Evolutionary conservation across 2,329 filamentous ascomycete species (phyloP).

Genomic region (Colletotrichum shisoi): DNA sequence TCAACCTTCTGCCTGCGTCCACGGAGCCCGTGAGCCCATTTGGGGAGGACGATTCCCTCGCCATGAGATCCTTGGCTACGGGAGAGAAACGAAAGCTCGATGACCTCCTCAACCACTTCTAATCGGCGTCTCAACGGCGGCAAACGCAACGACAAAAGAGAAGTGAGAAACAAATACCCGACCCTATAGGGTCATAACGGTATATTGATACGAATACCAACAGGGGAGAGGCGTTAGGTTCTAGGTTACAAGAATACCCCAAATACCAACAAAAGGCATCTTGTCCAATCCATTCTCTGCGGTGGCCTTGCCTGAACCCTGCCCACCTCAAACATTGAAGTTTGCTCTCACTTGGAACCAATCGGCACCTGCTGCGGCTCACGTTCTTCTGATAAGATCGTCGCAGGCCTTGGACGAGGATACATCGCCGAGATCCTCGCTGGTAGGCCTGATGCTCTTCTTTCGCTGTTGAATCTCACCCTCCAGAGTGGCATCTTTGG

Average conservation of each 20-base stretch:
- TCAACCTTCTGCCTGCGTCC: slow-evolving; percentile 51
- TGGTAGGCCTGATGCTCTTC: slow-evolving; percentile 46
- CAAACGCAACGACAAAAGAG: neutral
- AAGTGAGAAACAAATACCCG: neutral
- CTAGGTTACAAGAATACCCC: slow-evolving; percentile 34
- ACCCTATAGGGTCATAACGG: neutral
- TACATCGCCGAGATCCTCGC: slow-evolving; percentile 23
- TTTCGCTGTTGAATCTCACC: slow-evolving; percentile 48
- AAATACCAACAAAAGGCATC: neutral
- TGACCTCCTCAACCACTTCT: slow-evolving; percentile 51
- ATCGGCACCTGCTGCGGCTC: neutral
- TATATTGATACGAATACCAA: neutral
- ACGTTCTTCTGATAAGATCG: neutral
- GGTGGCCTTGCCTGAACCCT: too few species aligned
- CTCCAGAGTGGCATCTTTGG: slow-evolving; percentile 55
- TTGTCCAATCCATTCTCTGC: neutral
- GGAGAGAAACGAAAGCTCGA: slow-evolving; percentile 56
- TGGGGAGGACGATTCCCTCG: slow-evolving; percentile 41
- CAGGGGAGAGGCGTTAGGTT: slow-evolving; percentile 22
- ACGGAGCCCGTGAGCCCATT: slow-evolving; percentile 33
- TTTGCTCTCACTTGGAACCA: neutral
- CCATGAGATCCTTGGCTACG: slow-evolving; percentile 50
- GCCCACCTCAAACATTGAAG: neutral
- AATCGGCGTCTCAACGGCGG: slow-evolving; percentile 2
- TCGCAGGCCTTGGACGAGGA: neutral